phyloP scores from a whole-genome alignment of 1,139 yeast genomes.

The Williopsis jadinii region DNA sequence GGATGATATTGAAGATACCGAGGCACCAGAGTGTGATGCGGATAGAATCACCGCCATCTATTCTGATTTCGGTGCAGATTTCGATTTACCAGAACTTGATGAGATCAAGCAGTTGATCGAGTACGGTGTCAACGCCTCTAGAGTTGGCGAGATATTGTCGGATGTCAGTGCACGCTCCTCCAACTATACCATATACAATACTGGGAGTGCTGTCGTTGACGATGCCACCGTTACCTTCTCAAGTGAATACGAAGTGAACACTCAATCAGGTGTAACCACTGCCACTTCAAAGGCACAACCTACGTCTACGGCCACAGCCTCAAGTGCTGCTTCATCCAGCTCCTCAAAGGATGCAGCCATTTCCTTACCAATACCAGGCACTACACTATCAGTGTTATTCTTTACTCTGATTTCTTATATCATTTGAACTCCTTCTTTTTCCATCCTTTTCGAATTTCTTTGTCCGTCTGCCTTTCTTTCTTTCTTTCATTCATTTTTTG shows the following conservation, averaged over 20 bases:
- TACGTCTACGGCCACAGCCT: slow-evolving; percentile 16
- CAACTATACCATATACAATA: slow-evolving; percentile 40
- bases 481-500: no score
- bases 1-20: slow-evolving; percentile 30
- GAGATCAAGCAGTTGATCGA: slow-evolving; percentile 36
- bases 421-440: no score
- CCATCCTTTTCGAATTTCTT: no score
- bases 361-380: no score
- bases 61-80: slow-evolving; percentile 34
- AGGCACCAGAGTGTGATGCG: slow-evolving; percentile 48
- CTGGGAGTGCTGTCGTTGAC: slow-evolving; percentile 42
- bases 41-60: slow-evolving; percentile 34
- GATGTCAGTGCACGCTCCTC: slow-evolving; percentile 32
- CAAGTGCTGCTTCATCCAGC: slow-evolving; percentile 9
- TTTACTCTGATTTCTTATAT: no score
- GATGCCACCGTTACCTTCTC: slow-evolving; percentile 51
- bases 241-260: slow-evolving; percentile 33
- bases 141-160: slow-evolving; percentile 41
- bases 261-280: slow-evolving; percentile 26
- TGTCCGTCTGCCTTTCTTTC: no score
- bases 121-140: slow-evolving; percentile 44
- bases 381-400: no score
- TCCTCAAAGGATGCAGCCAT: background rate
- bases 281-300: slow-evolving; percentile 24
- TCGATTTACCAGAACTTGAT: slow-evolving; percentile 34